phyloP scores from a whole-genome alignment of 371 early-diverging fungal species.

The Mucor velutinosus region DNA sequence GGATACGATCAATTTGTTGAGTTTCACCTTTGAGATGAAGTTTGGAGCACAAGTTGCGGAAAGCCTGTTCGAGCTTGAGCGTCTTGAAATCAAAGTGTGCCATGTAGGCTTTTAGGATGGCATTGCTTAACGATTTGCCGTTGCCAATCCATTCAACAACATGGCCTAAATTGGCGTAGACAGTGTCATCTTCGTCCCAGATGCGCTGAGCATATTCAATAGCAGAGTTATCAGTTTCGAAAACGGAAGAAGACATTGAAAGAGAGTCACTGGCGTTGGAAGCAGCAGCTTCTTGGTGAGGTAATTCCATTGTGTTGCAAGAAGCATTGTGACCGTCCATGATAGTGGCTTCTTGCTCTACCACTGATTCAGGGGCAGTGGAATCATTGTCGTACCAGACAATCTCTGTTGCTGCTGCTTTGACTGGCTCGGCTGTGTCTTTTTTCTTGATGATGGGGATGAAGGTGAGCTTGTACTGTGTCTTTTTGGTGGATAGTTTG shows the following conservation, averaged over 20 bases:
- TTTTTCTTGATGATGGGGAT: constrained; percentile 19
- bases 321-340: constrained; percentile 7
- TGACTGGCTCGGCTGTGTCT: neutral
- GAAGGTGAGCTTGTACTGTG: constrained; percentile 17
- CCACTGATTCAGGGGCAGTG: neutral
- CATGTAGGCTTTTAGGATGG: constrained; percentile 68
- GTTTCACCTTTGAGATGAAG: constrained; percentile 82
- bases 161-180: constrained; percentile 29
- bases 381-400: constrained; percentile 9
- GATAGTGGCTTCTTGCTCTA: neutral
- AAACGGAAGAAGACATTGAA: constrained; percentile 15
- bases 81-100: constrained; percentile 70
- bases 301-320: neutral
- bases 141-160: constrained; percentile 50
- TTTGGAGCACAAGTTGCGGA: constrained; percentile 71
- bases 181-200: constrained; percentile 46
- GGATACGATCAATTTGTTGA: constrained; percentile 82
- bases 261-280: constrained; percentile 1
- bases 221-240: constrained; percentile 1
- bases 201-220: constrained; percentile 39
- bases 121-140: constrained; percentile 51
- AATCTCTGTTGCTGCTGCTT: constrained; percentile 7
- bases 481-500: constrained; percentile 10
- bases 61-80: constrained; percentile 70
- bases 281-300: neutral